Base-by-base conservation (phyloP, 371 early-diverging fungal species). In the Zychaea mexicana region DNA sequence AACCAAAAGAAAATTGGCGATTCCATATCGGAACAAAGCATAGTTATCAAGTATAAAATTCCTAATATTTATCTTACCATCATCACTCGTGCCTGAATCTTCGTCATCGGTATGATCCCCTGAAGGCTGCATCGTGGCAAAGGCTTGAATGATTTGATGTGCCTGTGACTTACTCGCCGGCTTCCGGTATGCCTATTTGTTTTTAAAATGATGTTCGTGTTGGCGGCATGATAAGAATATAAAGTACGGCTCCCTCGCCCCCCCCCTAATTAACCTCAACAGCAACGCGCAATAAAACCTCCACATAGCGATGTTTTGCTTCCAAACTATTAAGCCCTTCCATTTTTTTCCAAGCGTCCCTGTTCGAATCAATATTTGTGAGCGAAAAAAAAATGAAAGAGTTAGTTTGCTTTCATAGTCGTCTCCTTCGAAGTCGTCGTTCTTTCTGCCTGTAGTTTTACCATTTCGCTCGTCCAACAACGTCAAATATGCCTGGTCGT, bases 381-480 rank as follows among this genome's bases (percentile, higher is more conserved):
- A 55, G 22, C 12, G 12, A 33, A 8, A 33, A 33, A 33, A 8
- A 24, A 55, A 28, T 31, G 2, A 47, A 12, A 55, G 8, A 52
- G 13, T 49, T 49, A 36, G n/a, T 30, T 12, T 15, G 27, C 21
- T 49, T 17, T 26, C 45, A 13, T 42, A 21, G 9, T 22, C 21
- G 10, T 26, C n/a, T n/a, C 58, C 33, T 42, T 26, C 30, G 19
- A 27, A 55, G n/a, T 33, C 0, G 38, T 15, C 9, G 28, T 42
- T 39, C 49, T n/a, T n/a, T n/a, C n/a, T n/a, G n/a, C n/a, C n/a
- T n/a, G n/a, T 19, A 53, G 17, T 6, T 21, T 27, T 75, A 78
- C 80, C 80, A 79, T 70, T 79, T 79, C 2, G 80, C 74, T 45
- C 82, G 71, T 19, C 82, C 82, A 26, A 81, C 79, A 0, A 78